Base-by-base conservation (phyloP, 306 rosid species). In the Hylodesmum podocarpum region DNA sequence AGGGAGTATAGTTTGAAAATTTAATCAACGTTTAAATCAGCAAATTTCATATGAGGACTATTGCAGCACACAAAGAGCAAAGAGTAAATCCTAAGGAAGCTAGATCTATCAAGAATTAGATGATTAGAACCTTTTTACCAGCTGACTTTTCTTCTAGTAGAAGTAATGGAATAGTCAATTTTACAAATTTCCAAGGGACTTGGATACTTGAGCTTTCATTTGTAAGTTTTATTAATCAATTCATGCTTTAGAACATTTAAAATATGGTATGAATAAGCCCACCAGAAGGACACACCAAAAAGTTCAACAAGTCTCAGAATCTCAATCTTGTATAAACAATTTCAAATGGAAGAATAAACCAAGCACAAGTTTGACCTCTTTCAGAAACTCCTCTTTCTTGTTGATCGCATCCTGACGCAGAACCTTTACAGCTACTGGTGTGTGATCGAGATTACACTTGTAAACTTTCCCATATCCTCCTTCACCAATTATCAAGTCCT, bases 401-500 rank as follows among this genome's bases (percentile, higher is more conserved):
- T 87, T 80, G 22, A 72, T 58, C 63, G 87, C 84, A 9, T 84
- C 88, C 22, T 68, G 81, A 41, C 66, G 89, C 75, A 90, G 85
- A 86, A 90, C 91, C 88, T 95, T 95, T 28, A 95, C 87, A 72
- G 97, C 98, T 39, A 88, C 98, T 8, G 95, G 90, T 58, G 96
- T 89, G 89, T 88, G 97, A 84, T 95, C 96, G 44, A 95, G 96
- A 81, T 46, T 82, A 84, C 98, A 92, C 84, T 84, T 89, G 85
- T 92, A 95, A 79, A 95, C 98, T 80, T 92, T 92, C 58, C 98
- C 97, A 69, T 92, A 95, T 55, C 98, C 98, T 64, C 98, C 98
- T 80, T 88, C 95, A 19, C 98, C 97, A 46, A 95, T 92, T 75
- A 90, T 77, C 72, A 85, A 88, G 70, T 68, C 83, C 80, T 73